Conservation (phyloP, 1,139 yeast species). For the Candida sp. region DNA sequence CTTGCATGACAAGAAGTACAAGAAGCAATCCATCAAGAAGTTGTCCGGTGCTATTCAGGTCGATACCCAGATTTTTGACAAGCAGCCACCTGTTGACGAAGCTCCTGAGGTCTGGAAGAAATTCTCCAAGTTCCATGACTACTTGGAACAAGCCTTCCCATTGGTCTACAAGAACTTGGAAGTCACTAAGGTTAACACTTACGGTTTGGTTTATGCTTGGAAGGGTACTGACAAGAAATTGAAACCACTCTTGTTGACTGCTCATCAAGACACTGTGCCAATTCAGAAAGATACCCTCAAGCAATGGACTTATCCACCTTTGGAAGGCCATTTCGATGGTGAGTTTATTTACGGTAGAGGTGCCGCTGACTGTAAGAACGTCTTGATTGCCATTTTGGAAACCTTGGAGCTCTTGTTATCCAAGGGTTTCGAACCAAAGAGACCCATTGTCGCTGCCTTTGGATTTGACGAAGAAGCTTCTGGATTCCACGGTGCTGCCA, state of each 20-base stretch:
- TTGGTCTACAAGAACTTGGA: slow-evolving; percentile 32
- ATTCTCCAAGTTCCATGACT: slow-evolving; percentile 32
- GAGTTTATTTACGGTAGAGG: slow-evolving; percentile 44
- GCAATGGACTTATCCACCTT: slow-evolving; percentile 75
- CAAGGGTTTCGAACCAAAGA: slow-evolving; percentile 32
- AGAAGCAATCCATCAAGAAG: slow-evolving; percentile 36
- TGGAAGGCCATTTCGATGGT: slow-evolving; percentile 71
- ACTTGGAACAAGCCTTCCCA: slow-evolving; percentile 34
- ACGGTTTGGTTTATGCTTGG: slow-evolving; percentile 41
- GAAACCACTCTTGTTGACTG: slow-evolving; percentile 48
- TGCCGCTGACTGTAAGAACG: slow-evolving; percentile 45
- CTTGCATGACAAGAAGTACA: slow-evolving; percentile 35
- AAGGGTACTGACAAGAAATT: slow-evolving; percentile 26
- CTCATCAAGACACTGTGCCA: slow-evolving; percentile 73
- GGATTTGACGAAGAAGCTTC: slow-evolving; percentile 51
- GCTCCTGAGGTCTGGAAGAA: slow-evolving; percentile 40
- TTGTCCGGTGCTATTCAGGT: slow-evolving; percentile 48
- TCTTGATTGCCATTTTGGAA: slow-evolving; percentile 42
- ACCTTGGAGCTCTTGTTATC: slow-evolving; percentile 37
- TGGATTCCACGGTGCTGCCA: slow-evolving; percentile 40
- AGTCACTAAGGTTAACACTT: slow-evolving; percentile 33
- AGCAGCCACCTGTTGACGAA: slow-evolving; percentile 43
- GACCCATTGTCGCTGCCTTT: slow-evolving; percentile 44
- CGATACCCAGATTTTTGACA: slow-evolving; percentile 49
- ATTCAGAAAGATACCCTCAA: slow-evolving; percentile 62